phyloP scores from a whole-genome alignment of 2,329 filamentous ascomycete genomes.

The Hirsutella rhossiliensis region DNA sequence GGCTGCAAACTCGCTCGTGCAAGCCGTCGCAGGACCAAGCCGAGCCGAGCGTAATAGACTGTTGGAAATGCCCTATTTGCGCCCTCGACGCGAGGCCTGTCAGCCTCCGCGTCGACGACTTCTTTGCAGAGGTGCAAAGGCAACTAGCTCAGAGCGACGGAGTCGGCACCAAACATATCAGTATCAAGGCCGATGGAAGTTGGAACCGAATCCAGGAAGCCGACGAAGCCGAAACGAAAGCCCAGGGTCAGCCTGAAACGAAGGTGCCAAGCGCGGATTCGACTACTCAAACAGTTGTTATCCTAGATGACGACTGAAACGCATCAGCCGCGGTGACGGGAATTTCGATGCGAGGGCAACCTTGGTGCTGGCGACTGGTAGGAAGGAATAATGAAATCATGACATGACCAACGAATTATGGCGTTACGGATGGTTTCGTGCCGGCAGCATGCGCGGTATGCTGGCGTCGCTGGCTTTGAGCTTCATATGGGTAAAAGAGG shows the following conservation, averaged over 20 bases:
- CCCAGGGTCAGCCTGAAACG: background rate
- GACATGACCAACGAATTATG: too few species aligned
- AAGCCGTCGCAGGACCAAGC: conserved; percentile 18
- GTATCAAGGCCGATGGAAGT: conserved; percentile 15
- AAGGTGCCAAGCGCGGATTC: background rate
- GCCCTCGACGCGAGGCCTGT: conserved; percentile 62
- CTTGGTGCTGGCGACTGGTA: too few species aligned
- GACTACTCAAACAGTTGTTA: background rate
- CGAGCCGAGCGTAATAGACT: conserved; percentile 49
- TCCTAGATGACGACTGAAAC: background rate
- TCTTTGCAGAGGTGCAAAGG: conserved; percentile 50
- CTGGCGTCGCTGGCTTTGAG: too few species aligned
- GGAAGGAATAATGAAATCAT: too few species aligned
- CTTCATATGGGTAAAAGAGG: too few species aligned
- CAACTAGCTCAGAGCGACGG: conserved; percentile 26
- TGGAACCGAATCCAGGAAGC: conserved; percentile 21
- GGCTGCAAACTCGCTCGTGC: conserved; percentile 53
- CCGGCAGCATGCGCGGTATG: too few species aligned
- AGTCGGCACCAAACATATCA: conserved; percentile 16
- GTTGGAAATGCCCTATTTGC: conserved; percentile 85
- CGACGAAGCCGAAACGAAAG: conserved; percentile 11
- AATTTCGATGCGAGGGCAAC: too few species aligned
- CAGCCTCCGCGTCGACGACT: conserved; percentile 61
- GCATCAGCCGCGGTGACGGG: background rate
- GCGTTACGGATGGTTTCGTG: too few species aligned